Conservation (phyloP, 2,329 filamentous ascomycete species). For the Stachybotrys chlorohalonatus region DNA sequence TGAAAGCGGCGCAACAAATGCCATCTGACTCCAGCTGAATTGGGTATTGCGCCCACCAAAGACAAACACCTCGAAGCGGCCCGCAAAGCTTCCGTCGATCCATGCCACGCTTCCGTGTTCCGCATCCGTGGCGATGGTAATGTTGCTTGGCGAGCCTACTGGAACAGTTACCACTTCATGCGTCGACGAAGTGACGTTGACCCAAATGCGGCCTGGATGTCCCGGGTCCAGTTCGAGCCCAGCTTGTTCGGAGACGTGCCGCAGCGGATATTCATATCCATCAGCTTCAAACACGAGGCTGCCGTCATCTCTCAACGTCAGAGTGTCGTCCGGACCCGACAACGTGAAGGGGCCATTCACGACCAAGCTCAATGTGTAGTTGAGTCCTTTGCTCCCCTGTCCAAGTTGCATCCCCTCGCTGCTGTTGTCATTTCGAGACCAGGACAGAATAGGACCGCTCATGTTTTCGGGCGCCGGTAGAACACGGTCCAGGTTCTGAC, state of each 20-base stretch:
- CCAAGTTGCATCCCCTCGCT: slow-evolving; percentile 12
- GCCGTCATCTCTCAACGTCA: slow-evolving; percentile 24
- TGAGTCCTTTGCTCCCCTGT: slow-evolving; percentile 33
- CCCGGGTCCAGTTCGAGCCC: slow-evolving; percentile 37
- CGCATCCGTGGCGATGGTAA: slow-evolving; percentile 34
- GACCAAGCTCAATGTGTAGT: slow-evolving; percentile 30
- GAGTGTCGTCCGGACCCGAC: slow-evolving; percentile 29
- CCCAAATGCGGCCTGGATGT: slow-evolving; percentile 43
- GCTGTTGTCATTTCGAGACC: slow-evolving; percentile 14
- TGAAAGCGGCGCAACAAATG: slow-evolving; percentile 41
- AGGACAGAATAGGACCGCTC: slow-evolving; percentile 17
- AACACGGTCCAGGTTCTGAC: slow-evolving; percentile 33
- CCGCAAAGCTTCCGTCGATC: slow-evolving; percentile 33
- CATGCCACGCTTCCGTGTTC: slow-evolving; percentile 39
- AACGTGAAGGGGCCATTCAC: slow-evolving; percentile 33
- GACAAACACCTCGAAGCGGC: slow-evolving; percentile 45
- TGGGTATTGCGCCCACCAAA: slow-evolving; percentile 40
- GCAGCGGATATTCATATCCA: slow-evolving; percentile 38
- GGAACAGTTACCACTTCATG: slow-evolving; percentile 30
- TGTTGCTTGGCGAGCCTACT: slow-evolving; percentile 5
- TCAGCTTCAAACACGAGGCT: slow-evolving; percentile 32
- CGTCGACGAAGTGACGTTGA: slow-evolving; percentile 33
- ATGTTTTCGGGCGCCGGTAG: slow-evolving; percentile 3
- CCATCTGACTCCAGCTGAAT: slow-evolving; percentile 49
- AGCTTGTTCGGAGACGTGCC: slow-evolving; percentile 29